phyloP scores from a whole-genome alignment of 1,284 basidiomycete genomes.

The Anthracocystis walkeri region DNA sequence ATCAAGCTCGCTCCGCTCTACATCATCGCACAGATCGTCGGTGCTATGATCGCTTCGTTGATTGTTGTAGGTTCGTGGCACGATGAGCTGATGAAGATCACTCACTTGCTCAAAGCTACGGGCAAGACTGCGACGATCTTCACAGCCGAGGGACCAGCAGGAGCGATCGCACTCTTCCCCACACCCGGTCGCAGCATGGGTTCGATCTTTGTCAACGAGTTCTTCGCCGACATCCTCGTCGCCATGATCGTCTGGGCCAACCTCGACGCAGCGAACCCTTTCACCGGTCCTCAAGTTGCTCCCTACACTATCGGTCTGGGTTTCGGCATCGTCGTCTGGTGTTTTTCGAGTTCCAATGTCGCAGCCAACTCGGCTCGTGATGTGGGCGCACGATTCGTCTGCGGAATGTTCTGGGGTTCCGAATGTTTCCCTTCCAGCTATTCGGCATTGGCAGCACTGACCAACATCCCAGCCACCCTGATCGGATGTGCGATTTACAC shows the following conservation, averaged over 20 bases:
- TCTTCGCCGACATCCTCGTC: slow-evolving; percentile 55
- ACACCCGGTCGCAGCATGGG: slow-evolving; percentile 48
- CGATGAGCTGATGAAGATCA: slow-evolving; percentile 51
- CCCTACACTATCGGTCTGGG: slow-evolving; percentile 60
- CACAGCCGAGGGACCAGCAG: slow-evolving; percentile 54
- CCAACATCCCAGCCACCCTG: slow-evolving; percentile 59
- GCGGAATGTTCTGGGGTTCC: slow-evolving; percentile 53
- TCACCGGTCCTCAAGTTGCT: slow-evolving; percentile 50
- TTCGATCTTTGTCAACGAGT: slow-evolving; percentile 58
- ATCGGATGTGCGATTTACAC: slow-evolving; percentile 57
- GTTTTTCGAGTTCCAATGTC: slow-evolving; percentile 52
- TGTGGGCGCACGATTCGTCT: slow-evolving; percentile 53
- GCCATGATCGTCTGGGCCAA: slow-evolving; percentile 60
- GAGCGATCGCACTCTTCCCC: slow-evolving; percentile 58
- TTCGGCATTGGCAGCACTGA: slow-evolving; percentile 56
- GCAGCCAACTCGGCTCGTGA: slow-evolving; percentile 61
- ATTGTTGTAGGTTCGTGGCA: slow-evolving; percentile 53
- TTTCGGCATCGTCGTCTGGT: slow-evolving; percentile 57
- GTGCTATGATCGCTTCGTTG: slow-evolving; percentile 52
- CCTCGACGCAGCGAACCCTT: slow-evolving; percentile 57
- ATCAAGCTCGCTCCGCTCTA: slow-evolving; percentile 54
- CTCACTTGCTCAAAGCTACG: slow-evolving; percentile 28
- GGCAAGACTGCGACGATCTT: slow-evolving; percentile 51
- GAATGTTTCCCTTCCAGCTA: slow-evolving; percentile 58
- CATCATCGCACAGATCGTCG: slow-evolving; percentile 55